A percentile compares a stretch with the other conserved stretches of the same genome.
phyloP scores from a whole-genome alignment of 192 early-diverging fungal genomes.

The Linnemannia elongata region DNA sequence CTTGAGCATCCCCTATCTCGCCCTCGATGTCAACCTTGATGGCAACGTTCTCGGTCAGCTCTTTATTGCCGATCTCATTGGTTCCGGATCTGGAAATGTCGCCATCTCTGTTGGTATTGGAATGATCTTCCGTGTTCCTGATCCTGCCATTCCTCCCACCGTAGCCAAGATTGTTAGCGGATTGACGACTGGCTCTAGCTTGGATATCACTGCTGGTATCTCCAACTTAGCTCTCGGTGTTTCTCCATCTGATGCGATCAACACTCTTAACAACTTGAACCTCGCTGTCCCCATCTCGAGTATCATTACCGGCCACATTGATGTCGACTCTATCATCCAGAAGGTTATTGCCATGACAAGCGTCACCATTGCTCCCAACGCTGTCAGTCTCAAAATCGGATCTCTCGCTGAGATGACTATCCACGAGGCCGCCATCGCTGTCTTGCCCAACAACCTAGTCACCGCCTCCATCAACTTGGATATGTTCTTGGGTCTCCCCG shows the following conservation, averaged over 20 bases:
- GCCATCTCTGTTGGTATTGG: slow-evolving; percentile 47
- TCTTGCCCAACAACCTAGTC: slow-evolving; percentile 50
- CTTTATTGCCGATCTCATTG: slow-evolving; percentile 39
- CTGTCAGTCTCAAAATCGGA: slow-evolving; percentile 38
- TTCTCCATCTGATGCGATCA: slow-evolving; percentile 41
- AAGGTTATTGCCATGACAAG: slow-evolving; percentile 28
- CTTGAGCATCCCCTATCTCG: slow-evolving; percentile 49
- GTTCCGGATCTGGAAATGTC: slow-evolving; percentile 43
- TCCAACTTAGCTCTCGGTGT: slow-evolving; percentile 48
- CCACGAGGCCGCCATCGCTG: slow-evolving; percentile 46
- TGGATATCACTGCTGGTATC: slow-evolving; percentile 35
- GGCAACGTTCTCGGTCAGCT: slow-evolving; percentile 34
- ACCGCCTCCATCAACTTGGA: slow-evolving; percentile 43
- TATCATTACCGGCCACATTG: slow-evolving; percentile 28
- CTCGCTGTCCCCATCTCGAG: slow-evolving; percentile 27
- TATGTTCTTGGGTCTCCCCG: slow-evolving; percentile 50
- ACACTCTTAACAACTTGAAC: slow-evolving; percentile 35
- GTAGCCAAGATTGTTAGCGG: slow-evolving; percentile 40
- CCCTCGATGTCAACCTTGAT: slow-evolving; percentile 50
- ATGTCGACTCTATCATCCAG: slow-evolving; percentile 17
- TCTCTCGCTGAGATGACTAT: slow-evolving; percentile 37
- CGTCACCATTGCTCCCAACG: slow-evolving; percentile 31
- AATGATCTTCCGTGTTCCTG: slow-evolving; percentile 45
- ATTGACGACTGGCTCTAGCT: slow-evolving; percentile 35
- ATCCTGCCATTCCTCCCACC: slow-evolving; percentile 34